Conservation (phyloP, 1,139 yeast species). For the Pichia sp. region DNA sequence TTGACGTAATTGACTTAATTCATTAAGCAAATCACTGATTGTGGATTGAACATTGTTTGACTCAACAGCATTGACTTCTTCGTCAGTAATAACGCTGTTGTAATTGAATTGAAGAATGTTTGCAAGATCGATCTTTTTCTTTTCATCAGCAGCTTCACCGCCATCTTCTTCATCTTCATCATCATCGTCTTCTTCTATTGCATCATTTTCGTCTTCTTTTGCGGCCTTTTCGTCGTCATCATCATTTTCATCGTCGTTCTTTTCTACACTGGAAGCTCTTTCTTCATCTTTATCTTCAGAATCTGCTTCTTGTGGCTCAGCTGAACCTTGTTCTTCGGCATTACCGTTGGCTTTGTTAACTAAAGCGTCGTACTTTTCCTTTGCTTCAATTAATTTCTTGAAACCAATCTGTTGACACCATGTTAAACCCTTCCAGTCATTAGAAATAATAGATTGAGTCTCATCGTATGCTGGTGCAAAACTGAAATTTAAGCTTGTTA, state of each 20-base stretch:
- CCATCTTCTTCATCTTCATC: constrained; percentile 5
- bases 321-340: too few relatives aligned
- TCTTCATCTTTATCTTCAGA: constrained; percentile 5
- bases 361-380: constrained; percentile 23
- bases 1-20: constrained; percentile 64
- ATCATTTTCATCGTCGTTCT: constrained; percentile 15
- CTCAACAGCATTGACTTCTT: constrained; percentile 48
- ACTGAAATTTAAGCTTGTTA: constrained; percentile 47
- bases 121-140: constrained; percentile 39
- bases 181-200: constrained; percentile 13
- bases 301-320: too few relatives aligned
- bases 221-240: neutral
- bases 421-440: constrained; percentile 60
- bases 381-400: constrained; percentile 44
- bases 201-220: too few relatives aligned
- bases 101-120: constrained; percentile 57
- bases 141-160: constrained; percentile 15
- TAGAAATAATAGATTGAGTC: constrained; percentile 62
- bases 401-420: constrained; percentile 81
- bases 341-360: neutral
- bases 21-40: constrained; percentile 54
- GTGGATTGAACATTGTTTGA: constrained; percentile 49
- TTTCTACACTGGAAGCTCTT: neutral
- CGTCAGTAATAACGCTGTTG: constrained; percentile 47
- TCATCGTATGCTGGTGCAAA: constrained; percentile 84